These are phyloP conservation scores for Pistacia integerrima DNA, from an alignment of 345 rosid genomes.

Conservation along the genomic window DNA sequence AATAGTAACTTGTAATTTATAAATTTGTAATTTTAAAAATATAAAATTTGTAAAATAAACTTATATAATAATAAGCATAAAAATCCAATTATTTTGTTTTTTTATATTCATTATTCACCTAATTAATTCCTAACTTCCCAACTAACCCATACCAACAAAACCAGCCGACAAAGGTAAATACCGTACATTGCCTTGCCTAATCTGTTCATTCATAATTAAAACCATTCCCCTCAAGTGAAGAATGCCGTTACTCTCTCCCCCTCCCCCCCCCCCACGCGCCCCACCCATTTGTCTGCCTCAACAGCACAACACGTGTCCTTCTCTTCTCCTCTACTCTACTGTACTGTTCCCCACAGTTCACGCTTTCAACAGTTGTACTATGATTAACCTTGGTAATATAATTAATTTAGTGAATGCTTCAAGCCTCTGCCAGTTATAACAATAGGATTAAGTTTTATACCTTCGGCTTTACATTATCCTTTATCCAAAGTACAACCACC, in stretches of 20 bases:
- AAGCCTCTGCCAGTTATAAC: too few relatives aligned
- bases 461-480: neutral
- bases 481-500: conserved; percentile 11
- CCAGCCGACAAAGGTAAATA: conserved; percentile 38
- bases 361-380: neutral
- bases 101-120: conserved; percentile 11
- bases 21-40: too few relatives aligned
- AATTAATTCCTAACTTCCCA: conserved; percentile 35
- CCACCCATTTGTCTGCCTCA: neutral
- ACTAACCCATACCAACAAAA: conserved; percentile 40
- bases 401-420: too few relatives aligned
- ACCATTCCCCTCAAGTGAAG: neutral
- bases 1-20: too few relatives aligned
- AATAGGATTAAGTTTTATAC: too few relatives aligned
- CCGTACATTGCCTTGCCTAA: conserved; percentile 17
- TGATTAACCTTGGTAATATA: too few relatives aligned
- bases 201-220: conserved; percentile 8
- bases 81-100: too few relatives aligned
- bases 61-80: too few relatives aligned
- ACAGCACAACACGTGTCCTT: neutral
- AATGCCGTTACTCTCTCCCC: neutral
- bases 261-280: neutral
- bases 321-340: too few relatives aligned
- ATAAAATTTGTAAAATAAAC: too few relatives aligned
- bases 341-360: neutral